Percentiles rank a stretch among this genome's conserved stretches.
Conservation (phyloP, 805 yeast species). For the Wickerhamomyces subpelliculosus region DNA sequence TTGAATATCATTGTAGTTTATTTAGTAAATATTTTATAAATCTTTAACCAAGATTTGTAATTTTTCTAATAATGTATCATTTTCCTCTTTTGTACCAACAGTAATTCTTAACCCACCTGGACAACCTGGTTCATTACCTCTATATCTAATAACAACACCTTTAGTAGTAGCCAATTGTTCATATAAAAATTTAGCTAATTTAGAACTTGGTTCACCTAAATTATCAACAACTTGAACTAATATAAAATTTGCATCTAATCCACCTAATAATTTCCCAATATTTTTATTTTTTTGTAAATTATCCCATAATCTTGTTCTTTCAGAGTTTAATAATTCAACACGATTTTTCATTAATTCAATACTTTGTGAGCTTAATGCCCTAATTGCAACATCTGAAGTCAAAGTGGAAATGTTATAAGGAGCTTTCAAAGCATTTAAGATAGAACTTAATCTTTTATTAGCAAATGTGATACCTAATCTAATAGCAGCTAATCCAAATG, state of each 20-base stretch:
- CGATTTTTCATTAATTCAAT: constrained; percentile 50
- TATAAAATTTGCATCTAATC: constrained; percentile 79
- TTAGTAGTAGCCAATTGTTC: constrained; percentile 61
- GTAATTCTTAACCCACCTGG: constrained; percentile 82
- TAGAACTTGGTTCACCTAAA: constrained; percentile 58
- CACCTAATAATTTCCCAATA: constrained; percentile 74
- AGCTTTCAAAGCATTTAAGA: constrained; percentile 87
- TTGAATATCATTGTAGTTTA: too few relatives aligned
- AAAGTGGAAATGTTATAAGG: constrained; percentile 89
- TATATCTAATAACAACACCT: constrained; percentile 79
- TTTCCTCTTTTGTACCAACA: constrained; percentile 79
- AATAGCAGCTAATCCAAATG: constrained; percentile 95
- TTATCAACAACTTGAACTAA: constrained; percentile 63
- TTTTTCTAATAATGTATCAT: constrained; percentile 45
- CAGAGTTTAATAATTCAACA: constrained; percentile 42
- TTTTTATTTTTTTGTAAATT: constrained; percentile 51
- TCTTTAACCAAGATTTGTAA: constrained; percentile 30
- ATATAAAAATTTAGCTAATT: constrained; percentile 61
- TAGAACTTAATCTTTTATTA: constrained; percentile 47
- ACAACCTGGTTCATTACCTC: constrained; percentile 90
- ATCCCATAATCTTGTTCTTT: constrained; percentile 48
- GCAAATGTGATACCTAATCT: constrained; percentile 81
- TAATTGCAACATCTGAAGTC: constrained; percentile 66
- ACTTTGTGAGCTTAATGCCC: constrained; percentile 61
- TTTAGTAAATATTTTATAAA: neutral